Conservation (phyloP, 768 basidiomycete species). For the Dacryopinax primogenitus region DNA sequence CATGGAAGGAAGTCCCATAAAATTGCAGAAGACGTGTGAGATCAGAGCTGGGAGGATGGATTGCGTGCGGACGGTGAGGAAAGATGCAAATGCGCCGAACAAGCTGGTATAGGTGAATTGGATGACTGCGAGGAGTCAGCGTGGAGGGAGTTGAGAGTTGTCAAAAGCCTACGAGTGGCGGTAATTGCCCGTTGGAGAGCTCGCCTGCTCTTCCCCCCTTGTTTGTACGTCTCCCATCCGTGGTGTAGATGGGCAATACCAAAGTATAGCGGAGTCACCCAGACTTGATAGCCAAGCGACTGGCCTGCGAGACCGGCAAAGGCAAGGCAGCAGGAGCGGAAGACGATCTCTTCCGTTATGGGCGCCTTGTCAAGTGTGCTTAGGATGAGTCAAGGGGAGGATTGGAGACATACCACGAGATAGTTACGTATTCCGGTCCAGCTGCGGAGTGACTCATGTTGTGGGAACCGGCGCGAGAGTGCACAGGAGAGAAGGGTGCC, state of each 20-base stretch:
- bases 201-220: constrained; percentile 49
- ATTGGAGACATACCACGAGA: constrained; percentile 26
- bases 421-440: constrained; percentile 64
- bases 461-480: constrained; percentile 35
- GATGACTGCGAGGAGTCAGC: constrained; percentile 45
- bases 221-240: constrained; percentile 71
- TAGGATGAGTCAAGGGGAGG: neutral
- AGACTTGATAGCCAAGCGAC: constrained; percentile 48
- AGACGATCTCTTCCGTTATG: constrained; percentile 84
- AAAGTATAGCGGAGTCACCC: constrained; percentile 72
- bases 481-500: constrained; percentile 47
- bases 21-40: constrained; percentile 85
- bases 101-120: constrained; percentile 84
- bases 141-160: neutral
- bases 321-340: constrained; percentile 70
- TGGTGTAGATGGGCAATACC: constrained; percentile 90
- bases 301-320: constrained; percentile 56
- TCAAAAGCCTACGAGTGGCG: constrained; percentile 36
- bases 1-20: constrained; percentile 79
- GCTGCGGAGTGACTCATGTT: constrained; percentile 35
- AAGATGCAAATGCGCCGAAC: constrained; percentile 81
- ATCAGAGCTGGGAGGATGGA: constrained; percentile 65
- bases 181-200: constrained; percentile 54
- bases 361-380: constrained; percentile 47
- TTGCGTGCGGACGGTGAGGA: constrained; percentile 66